phyloP scores from a whole-genome alignment of 2,329 filamentous ascomycete species.

The Chaetomium olivaceum region DNA sequence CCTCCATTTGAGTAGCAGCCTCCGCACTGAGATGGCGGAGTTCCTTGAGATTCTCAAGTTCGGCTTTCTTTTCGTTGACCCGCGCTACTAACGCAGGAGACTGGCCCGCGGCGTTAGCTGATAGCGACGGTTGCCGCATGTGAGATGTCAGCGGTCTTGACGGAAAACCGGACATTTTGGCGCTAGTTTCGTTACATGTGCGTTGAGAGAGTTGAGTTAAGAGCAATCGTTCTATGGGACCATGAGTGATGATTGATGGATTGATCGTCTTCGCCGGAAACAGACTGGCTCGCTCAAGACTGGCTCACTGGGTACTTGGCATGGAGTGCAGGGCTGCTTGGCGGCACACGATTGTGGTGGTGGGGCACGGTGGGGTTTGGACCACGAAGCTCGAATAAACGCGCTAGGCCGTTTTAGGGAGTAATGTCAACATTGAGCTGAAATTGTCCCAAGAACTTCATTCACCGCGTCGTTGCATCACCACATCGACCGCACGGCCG shows the following conservation, averaged over 20 bases:
- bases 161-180: slow-evolving; percentile 57
- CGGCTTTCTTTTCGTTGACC: slow-evolving; percentile 82
- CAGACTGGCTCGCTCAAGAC: not conserved
- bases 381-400: not conserved
- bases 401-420: slow-evolving; percentile 31
- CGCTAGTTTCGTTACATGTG: not conserved
- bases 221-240: not conserved
- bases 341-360: not conserved
- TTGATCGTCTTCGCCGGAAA: not conserved
- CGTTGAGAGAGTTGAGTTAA: not conserved
- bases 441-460: slow-evolving; percentile 26
- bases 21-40: slow-evolving; percentile 76
- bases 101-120: slow-evolving; percentile 55
- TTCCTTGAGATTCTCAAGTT: slow-evolving; percentile 76
- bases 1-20: slow-evolving; percentile 79
- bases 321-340: too few species aligned
- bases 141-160: slow-evolving; percentile 64
- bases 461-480: slow-evolving; percentile 4
- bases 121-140: slow-evolving; percentile 61
- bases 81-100: slow-evolving; percentile 71
- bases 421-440: slow-evolving; percentile 34
- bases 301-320: too few species aligned
- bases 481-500: not conserved
- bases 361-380: slow-evolving; percentile 3
- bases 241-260: too few species aligned